These are phyloP conservation scores for Geotrichum siamense DNA, from an alignment of 1,139 yeast species.

Conservation along the genomic window DNA sequence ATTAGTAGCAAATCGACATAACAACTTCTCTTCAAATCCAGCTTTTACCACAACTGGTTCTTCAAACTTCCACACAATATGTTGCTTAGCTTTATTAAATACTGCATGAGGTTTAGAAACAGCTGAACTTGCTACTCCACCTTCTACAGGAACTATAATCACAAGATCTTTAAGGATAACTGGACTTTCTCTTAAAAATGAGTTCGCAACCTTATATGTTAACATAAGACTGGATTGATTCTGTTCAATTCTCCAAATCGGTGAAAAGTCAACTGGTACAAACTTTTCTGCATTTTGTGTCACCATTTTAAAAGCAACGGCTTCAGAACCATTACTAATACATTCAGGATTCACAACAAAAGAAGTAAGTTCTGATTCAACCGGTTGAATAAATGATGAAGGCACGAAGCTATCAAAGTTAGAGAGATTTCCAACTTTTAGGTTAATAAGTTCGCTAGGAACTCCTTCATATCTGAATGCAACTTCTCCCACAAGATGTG, in stretches of 20 bases:
- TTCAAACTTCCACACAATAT: constrained; percentile 74
- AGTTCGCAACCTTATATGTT: constrained; percentile 54
- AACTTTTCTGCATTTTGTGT: constrained; percentile 35
- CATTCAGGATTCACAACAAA: constrained; percentile 21
- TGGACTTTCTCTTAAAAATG: constrained; percentile 37
- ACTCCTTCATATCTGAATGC: constrained; percentile 55
- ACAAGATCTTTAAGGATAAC: constrained; percentile 50
- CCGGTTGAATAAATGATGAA: constrained; percentile 20
- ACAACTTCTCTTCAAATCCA: constrained; percentile 52
- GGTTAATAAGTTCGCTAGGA: constrained; percentile 16
- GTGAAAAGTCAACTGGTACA: constrained; percentile 63
- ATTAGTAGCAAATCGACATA: constrained; percentile 36
- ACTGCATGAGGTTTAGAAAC: constrained; percentile 88
- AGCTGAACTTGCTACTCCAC: constrained; percentile 56
- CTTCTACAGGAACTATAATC: constrained; percentile 49
- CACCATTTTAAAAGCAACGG: constrained; percentile 67
- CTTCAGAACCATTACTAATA: constrained; percentile 30
- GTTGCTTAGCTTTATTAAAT: constrained; percentile 72
- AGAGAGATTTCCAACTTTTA: constrained; percentile 19
- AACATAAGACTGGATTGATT: constrained; percentile 81
- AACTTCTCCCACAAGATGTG: constrained; percentile 69
- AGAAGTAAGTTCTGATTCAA: constrained; percentile 18
- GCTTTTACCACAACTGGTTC: constrained; percentile 50
- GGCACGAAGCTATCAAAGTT: constrained; percentile 21
- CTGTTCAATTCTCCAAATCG: constrained; percentile 83